Evolutionary conservation across 306 rosid genomes (phyloP).

Genomic region (Alnus rubra): DNA sequence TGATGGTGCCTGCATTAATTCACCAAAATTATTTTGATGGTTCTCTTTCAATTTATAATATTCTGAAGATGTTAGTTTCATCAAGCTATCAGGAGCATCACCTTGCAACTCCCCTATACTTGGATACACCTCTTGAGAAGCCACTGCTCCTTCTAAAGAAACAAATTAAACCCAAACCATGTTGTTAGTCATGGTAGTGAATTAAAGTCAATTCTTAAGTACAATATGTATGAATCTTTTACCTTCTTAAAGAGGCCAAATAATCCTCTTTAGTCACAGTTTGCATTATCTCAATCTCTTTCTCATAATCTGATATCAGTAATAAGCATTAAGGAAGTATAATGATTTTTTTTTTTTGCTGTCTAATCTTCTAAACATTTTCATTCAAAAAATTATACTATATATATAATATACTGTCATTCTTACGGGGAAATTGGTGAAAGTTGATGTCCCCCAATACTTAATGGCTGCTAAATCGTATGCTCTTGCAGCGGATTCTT

Average conservation of each 20-base stretch:
- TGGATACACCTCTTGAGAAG: constrained; percentile 92
- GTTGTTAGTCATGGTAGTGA: background rate
- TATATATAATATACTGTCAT: background rate
- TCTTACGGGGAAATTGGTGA: constrained; percentile 80
- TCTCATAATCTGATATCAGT: constrained; percentile 73
- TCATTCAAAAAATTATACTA: background rate
- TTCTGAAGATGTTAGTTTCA: constrained; percentile 4
- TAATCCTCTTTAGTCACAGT: constrained; percentile 84
- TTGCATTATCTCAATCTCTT: constrained; percentile 74
- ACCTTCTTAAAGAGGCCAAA: constrained; percentile 90
- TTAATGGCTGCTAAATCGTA: constrained; percentile 92
- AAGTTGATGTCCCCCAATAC: constrained; percentile 83
- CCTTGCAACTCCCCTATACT: constrained; percentile 95
- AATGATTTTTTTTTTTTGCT: background rate
- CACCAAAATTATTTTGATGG: background rate
- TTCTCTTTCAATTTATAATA: background rate
- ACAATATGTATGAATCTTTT: background rate
- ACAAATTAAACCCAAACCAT: background rate
- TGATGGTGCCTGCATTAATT: constrained; percentile 71
- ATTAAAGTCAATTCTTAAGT: background rate
- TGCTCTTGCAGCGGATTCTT: constrained; percentile 92
- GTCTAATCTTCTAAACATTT: background rate
- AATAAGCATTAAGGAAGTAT: background rate
- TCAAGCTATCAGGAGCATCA: constrained; percentile 15
- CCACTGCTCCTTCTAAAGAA: constrained; percentile 80